Evolutionary conservation across 495 filamentous ascomycete species (phyloP), one percentile per base, ranked within the genome.

Genomic region (Jackrogersella minutella): DNA sequence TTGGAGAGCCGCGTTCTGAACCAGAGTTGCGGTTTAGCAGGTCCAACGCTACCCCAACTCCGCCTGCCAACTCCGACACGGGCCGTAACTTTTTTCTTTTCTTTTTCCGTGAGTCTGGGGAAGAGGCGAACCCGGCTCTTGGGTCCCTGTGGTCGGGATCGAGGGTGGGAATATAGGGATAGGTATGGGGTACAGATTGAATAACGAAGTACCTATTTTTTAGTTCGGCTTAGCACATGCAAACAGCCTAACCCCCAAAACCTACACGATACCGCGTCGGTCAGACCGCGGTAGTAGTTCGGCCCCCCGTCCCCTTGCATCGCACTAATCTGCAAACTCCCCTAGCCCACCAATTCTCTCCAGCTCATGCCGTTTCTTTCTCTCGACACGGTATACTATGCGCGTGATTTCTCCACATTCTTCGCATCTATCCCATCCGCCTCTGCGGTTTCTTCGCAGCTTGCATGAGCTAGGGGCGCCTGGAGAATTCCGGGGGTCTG

Each of bases 251-350:
- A 5, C 31, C 3, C 2, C n/a, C n/a, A 40, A 40, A 5, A n/a
- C n/a, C n/a, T n/a, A n/a, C n/a, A n/a, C 26, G 26, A 7, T 7
- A 30, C 7, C 26, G 7, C 44, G 24, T 49, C 44, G 44, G 44
- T 31, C 44, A 30, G 44, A 49, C 44, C 44, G 26, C 44, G 44
- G 44, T 13, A 49, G 44, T 49, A 49, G 44, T 17, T 49, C 44
- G 44, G 44, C 43, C 13, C 44, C 26, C 26, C 13, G n/a, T n/a
- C n/a, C n/a, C n/a, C n/a, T n/a, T n/a, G n/a, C n/a, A n/a, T n/a
- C n/a, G n/a, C n/a, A n/a, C n/a, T n/a, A n/a, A n/a, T n/a, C n/a
- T n/a, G n/a, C n/a, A n/a, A n/a, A n/a, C n/a, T n/a, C n/a, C n/a
- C n/a, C 26, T 30, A 30, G 26, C 26, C 7, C 3, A 3, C 26